Percentiles rank a stretch among this genome's conserved stretches.
Evolutionary conservation across 345 rosid species (phyloP).

Genomic region (Linum trigynum): DNA sequence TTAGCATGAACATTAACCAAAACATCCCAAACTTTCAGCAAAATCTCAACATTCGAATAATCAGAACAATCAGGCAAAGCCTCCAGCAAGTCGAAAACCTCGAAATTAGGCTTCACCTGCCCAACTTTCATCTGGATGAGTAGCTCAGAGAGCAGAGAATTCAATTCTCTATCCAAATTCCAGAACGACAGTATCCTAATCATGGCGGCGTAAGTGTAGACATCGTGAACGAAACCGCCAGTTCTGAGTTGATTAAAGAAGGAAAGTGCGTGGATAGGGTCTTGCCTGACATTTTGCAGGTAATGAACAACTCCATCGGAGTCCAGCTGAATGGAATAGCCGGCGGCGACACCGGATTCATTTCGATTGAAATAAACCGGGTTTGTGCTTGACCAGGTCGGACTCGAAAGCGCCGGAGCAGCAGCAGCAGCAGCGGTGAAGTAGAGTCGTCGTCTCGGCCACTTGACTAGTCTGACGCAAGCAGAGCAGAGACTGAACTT

Average conservation of each 20-base stretch:
- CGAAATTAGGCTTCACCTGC: slow-evolving; percentile 17
- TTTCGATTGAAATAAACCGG: too few species aligned
- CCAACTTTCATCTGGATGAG: slow-evolving; percentile 19
- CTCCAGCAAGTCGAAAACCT: slow-evolving; percentile 35
- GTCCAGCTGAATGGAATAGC: slow-evolving; percentile 13
- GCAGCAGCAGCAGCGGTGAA: too few species aligned
- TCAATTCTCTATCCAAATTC: slow-evolving; percentile 36
- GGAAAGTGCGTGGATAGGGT: slow-evolving; percentile 44
- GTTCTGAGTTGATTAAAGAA: slow-evolving; percentile 30
- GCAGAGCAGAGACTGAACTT: too few species aligned
- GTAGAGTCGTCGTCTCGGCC: too few species aligned
- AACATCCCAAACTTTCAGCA: slow-evolving; percentile 29
- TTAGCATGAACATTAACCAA: slow-evolving; percentile 46
- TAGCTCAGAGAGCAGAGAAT: slow-evolving; percentile 34
- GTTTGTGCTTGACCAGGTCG: too few species aligned
- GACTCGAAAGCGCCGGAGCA: too few species aligned
- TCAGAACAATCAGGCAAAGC: slow-evolving; percentile 21
- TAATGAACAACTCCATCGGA: slow-evolving; percentile 21
- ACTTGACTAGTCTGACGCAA: too few species aligned
- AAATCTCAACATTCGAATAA: slow-evolving; percentile 8
- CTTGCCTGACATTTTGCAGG: slow-evolving; percentile 25
- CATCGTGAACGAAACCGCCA: slow-evolving; percentile 30
- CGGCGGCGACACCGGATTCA: too few species aligned
- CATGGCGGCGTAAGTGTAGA: slow-evolving; percentile 35
- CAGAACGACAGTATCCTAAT: slow-evolving; percentile 32